Percentiles rank a stretch among this genome's conserved stretches.
Conservation (phyloP, 2,329 filamentous ascomycete species). For the Epichloe glyceriae region DNA sequence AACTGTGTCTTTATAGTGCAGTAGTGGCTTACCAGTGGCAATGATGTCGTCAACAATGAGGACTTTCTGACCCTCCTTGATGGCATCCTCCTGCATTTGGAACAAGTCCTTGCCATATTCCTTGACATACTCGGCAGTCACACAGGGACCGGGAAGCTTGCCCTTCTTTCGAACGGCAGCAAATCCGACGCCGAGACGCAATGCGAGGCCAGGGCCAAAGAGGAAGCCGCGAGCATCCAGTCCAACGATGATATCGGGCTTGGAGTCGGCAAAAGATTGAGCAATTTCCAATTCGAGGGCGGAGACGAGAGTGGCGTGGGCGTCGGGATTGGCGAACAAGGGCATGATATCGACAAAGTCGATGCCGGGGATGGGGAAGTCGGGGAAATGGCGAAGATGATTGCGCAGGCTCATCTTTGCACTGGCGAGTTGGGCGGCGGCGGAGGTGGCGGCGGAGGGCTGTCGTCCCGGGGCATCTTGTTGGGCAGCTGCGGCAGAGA, state of each 20-base stretch:
- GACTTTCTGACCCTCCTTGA: constrained; percentile 78
- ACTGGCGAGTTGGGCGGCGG: constrained; percentile 53
- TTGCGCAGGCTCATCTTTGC: constrained; percentile 57
- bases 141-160: constrained; percentile 83
- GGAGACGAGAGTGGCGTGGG: constrained; percentile 66
- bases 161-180: constrained; percentile 91
- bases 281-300: constrained; percentile 75
- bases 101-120: constrained; percentile 94
- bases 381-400: constrained; percentile 71
- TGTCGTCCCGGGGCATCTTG: constrained; percentile 51
- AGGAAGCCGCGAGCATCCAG: constrained; percentile 91
- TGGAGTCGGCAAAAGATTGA: constrained; percentile 44
- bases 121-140: constrained; percentile 80
- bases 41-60: constrained; percentile 96
- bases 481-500: constrained; percentile 23
- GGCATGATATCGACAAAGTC: constrained; percentile 98
- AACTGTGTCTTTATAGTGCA: not conserved
- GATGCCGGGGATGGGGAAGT: constrained; percentile 87
- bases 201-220: constrained; percentile 79
- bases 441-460: constrained; percentile 47
- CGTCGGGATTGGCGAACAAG: constrained; percentile 66
- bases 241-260: constrained; percentile 82
- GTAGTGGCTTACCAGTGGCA: constrained; percentile 64
- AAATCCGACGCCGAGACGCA: constrained; percentile 72
- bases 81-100: constrained; percentile 82